Percentiles rank a stretch among this genome's conserved stretches.
Conservation (phyloP, 1,139 yeast species). For the Candida labiduridarum region DNA sequence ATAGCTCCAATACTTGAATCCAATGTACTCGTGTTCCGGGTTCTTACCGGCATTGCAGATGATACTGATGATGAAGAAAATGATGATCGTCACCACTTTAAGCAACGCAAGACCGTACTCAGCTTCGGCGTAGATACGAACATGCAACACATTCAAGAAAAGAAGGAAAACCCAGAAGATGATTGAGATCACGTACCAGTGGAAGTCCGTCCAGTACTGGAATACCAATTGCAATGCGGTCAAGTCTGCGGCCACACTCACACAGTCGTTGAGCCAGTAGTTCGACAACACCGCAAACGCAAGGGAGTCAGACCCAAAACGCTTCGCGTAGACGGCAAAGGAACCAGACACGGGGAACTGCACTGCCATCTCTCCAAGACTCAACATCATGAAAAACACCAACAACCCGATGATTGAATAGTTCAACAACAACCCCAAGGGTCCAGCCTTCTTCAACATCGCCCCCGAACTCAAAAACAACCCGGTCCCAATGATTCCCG, state of each 20-base stretch:
- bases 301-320: slow-evolving; percentile 63
- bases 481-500: slow-evolving; percentile 74
- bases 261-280: slow-evolving; percentile 68
- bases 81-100: slow-evolving; percentile 41
- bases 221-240: slow-evolving; percentile 62
- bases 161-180: slow-evolving; percentile 61
- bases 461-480: slow-evolving; percentile 65
- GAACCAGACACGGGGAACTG: slow-evolving; percentile 65
- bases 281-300: slow-evolving; percentile 65
- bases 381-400: slow-evolving; percentile 60
- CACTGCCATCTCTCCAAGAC: slow-evolving; percentile 68
- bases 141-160: slow-evolving; percentile 55
- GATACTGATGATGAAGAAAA: slow-evolving; percentile 42
- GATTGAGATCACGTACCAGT: slow-evolving; percentile 57
- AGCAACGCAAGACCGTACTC: slow-evolving; percentile 43
- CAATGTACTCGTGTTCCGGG: slow-evolving; percentile 36
- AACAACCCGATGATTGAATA: slow-evolving; percentile 60
- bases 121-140: slow-evolving; percentile 47
- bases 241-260: slow-evolving; percentile 62
- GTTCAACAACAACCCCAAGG: slow-evolving; percentile 60
- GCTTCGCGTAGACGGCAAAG: slow-evolving; percentile 58
- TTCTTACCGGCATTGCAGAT: slow-evolving; percentile 41
- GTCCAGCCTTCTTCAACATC: slow-evolving; percentile 64
- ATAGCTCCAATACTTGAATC: slow-evolving; percentile 41
- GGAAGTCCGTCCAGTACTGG: slow-evolving; percentile 64